Conservation (phyloP, 1,284 basidiomycete genomes). For the Austroboletus novae-zelandiae region DNA sequence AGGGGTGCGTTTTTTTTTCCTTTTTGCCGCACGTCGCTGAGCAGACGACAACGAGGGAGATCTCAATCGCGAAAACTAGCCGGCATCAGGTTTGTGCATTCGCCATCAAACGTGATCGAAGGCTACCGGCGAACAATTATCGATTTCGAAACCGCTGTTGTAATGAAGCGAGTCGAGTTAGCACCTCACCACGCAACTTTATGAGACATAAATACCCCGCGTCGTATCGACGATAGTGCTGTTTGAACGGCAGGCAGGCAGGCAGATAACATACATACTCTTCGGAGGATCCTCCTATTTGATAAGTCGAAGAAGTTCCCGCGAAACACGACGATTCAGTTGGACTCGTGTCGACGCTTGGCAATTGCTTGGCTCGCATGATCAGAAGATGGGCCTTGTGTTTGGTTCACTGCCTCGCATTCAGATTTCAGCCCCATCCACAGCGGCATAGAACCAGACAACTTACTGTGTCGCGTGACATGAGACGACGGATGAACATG, state of each 20-base stretch:
- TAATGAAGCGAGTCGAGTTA: constrained; percentile 5
- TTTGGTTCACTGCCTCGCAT: neutral
- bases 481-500: neutral
- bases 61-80: constrained; percentile 3
- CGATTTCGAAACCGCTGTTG: neutral
- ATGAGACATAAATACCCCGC: neutral
- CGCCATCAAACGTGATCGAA: constrained; percentile 1
- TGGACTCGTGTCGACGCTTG: neutral
- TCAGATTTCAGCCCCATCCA: neutral
- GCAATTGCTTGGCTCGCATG: neutral
- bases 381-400: constrained; percentile 1
- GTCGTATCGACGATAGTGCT: neutral
- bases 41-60: constrained; percentile 4
- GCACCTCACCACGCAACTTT: constrained; percentile 1
- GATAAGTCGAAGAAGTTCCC: constrained; percentile 12
- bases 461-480: neutral
- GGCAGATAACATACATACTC: neutral
- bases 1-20: neutral
- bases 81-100: neutral
- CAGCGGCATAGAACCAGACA: neutral
- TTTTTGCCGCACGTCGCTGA: constrained; percentile 20
- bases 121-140: neutral
- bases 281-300: neutral
- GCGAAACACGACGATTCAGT: constrained; percentile 14
- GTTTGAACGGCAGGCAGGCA: neutral